Percentiles rank a stretch among this genome's conserved stretches.
Conservation (phyloP, 2,329 filamentous ascomycete genomes). For the Fusarium sp. region DNA sequence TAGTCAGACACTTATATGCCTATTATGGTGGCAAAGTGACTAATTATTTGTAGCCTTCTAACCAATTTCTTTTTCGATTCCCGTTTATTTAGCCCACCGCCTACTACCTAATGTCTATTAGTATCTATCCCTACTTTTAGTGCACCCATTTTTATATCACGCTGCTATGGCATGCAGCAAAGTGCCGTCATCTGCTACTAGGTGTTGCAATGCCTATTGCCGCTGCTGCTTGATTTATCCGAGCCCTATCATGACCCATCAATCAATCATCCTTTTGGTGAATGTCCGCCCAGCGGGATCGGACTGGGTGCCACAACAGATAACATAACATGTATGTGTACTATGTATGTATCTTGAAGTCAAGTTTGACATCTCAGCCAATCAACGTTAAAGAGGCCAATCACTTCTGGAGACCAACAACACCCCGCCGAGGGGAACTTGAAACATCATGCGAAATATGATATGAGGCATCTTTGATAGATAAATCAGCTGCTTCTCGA, state of each 20-base stretch:
- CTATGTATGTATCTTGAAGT: background rate
- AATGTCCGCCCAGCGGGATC: conserved; percentile 16
- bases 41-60: no score
- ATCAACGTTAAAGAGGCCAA: conserved; percentile 39
- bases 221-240: background rate
- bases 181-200: background rate
- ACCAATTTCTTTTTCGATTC: no score
- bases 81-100: no score
- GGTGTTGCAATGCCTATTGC: no score
- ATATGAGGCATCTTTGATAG: conserved; percentile 21
- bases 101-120: no score
- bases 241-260: background rate
- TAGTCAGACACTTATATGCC: no score
- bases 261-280: background rate
- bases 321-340: background rate
- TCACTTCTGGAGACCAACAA: conserved; percentile 23
- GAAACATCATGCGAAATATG: background rate
- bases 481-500: conserved; percentile 6
- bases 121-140: background rate
- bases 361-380: conserved; percentile 30
- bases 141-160: background rate
- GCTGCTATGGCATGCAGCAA: background rate
- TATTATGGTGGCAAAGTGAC: no score
- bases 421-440: conserved; percentile 37
- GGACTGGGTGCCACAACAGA: conserved; percentile 19